Percentiles rank a stretch among this genome's conserved stretches.
Conservation (phyloP, 2,329 filamentous ascomycete genomes). For the Pseudogymnoascus sp. region DNA sequence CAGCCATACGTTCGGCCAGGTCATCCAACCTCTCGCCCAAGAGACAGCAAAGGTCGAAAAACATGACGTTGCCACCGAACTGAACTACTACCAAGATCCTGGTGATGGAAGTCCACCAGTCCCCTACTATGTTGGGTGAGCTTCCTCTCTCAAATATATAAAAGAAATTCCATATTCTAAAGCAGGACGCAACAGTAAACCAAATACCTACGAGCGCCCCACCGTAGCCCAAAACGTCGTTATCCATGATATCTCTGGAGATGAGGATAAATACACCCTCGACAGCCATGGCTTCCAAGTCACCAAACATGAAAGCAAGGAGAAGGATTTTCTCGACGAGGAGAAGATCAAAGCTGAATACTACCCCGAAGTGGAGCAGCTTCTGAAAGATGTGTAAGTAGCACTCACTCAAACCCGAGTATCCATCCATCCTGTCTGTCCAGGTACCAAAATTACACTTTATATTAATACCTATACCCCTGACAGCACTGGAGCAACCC, state of each 20-base stretch:
- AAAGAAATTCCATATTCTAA: neutral
- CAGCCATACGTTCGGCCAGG: neutral
- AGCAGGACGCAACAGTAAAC: neutral
- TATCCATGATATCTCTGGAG: conserved; percentile 64
- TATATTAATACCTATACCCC: neutral
- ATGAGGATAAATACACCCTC: conserved; percentile 55
- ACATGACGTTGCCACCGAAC: conserved; percentile 14
- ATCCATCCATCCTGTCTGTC: conserved; percentile 42
- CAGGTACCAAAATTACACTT: conserved; percentile 40
- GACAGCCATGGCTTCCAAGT: conserved; percentile 67
- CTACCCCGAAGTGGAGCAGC: conserved; percentile 70
- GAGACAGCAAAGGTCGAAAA: neutral
- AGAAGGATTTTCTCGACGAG: conserved; percentile 56
- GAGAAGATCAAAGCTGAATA: conserved; percentile 59
- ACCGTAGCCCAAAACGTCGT: conserved; percentile 33
- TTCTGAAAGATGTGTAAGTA: conserved; percentile 45
- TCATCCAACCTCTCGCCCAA: neutral
- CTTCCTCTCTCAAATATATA: too few relatives aligned
- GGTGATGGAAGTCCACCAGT: conserved; percentile 14
- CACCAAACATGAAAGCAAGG: conserved; percentile 45
- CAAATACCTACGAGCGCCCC: conserved; percentile 9
- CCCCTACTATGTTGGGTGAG: conserved; percentile 14
- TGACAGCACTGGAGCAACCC: conserved; percentile 20
- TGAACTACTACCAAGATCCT: conserved; percentile 16
- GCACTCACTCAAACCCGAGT: neutral